A percentile compares a stretch with the other conserved stretches of the same genome.
These are phyloP conservation scores for Penicillium digitatum DNA, from an alignment of 2,329 filamentous ascomycete species.

Conservation along the genomic window DNA sequence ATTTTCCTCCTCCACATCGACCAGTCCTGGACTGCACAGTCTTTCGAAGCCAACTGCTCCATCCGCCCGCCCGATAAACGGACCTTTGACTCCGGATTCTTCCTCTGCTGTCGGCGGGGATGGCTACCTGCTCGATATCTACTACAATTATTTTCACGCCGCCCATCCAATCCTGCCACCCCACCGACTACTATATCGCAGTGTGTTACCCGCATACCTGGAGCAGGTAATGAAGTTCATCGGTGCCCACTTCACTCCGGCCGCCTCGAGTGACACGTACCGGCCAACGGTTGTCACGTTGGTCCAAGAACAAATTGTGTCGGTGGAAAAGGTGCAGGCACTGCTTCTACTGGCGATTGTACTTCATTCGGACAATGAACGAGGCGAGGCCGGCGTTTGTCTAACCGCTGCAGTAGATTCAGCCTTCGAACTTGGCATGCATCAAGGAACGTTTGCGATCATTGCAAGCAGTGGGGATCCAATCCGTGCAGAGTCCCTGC, in stretches of 20 bases:
- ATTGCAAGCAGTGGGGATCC: conserved; percentile 61
- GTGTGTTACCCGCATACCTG: conserved; percentile 45
- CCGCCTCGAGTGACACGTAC: conserved; percentile 45
- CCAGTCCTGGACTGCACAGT: conserved; percentile 25
- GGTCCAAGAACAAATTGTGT: conserved; percentile 39
- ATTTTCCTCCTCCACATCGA: conserved; percentile 24
- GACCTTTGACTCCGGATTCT: conserved; percentile 38
- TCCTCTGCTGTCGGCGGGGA: conserved; percentile 31
- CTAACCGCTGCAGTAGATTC: conserved; percentile 65
- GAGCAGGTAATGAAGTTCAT: conserved; percentile 56
- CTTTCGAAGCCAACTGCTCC: conserved; percentile 16
- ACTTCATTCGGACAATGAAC: conserved; percentile 71
- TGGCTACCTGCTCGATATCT: conserved; percentile 49
- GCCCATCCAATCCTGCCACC: conserved; percentile 57
- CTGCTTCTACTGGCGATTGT: conserved; percentile 72
- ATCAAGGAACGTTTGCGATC: conserved; percentile 64
- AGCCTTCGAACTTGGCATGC: conserved; percentile 72
- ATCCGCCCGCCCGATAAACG: conserved; percentile 18
- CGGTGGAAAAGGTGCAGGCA: conserved; percentile 69
- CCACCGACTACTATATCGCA: conserved; percentile 38
- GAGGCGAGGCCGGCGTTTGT: conserved; percentile 63
- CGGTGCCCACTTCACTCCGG: conserved; percentile 52
- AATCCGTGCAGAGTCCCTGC: conserved; percentile 75
- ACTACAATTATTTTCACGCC: conserved; percentile 54
- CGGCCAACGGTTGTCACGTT: conserved; percentile 34